Conservation (phyloP, 805 yeast genomes). For the Komagataella pseudopastoris region DNA sequence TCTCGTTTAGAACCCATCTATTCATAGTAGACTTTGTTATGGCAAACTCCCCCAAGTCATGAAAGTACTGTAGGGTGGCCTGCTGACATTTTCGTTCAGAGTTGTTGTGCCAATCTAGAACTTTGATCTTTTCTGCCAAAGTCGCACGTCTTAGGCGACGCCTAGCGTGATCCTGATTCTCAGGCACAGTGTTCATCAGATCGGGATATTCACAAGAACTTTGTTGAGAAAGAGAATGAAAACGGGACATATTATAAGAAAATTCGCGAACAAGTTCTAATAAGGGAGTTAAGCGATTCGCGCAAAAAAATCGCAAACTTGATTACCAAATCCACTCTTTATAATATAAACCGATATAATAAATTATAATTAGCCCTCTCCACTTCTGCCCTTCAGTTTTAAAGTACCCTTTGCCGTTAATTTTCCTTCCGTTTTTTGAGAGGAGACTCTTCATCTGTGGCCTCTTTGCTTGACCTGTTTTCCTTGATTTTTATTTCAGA, state of each 20-base stretch:
- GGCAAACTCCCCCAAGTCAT: constrained; percentile 15
- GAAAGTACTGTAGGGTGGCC: constrained; percentile 20
- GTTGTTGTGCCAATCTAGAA: constrained; percentile 20
- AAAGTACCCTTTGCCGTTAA: background rate
- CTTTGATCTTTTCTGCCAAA: constrained; percentile 20
- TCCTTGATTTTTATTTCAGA: background rate
- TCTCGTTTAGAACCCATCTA: constrained; percentile 24
- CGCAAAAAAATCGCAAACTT: background rate
- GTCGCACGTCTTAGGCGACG: constrained; percentile 20
- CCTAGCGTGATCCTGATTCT: background rate
- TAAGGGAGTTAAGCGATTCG: background rate
- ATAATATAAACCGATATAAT: background rate
- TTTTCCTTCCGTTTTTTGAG: background rate
- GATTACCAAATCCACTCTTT: background rate
- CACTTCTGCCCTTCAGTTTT: too few species aligned
- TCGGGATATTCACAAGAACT: background rate
- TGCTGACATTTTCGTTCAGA: constrained; percentile 20
- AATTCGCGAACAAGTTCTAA: background rate
- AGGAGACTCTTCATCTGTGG: background rate
- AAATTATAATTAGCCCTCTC: background rate
- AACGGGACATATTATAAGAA: background rate
- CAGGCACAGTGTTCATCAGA: background rate
- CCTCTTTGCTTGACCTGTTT: background rate
- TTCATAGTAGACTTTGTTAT: constrained; percentile 24
- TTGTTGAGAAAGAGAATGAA: background rate